Evolutionary conservation across 1,284 basidiomycete species (phyloP).

Genomic region (Phylloboletellus chloephorus): DNA sequence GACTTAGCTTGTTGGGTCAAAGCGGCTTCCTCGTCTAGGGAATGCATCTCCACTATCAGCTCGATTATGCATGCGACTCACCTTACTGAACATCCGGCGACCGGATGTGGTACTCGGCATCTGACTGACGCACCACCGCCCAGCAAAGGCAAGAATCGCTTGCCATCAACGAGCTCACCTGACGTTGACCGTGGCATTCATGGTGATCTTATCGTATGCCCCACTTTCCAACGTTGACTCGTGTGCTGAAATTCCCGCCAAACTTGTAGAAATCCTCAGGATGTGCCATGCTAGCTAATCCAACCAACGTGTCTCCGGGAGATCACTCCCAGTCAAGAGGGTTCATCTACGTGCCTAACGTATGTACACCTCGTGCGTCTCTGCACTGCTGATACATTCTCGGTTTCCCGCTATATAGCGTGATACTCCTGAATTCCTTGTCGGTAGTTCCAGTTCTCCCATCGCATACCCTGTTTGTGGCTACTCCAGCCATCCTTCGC

Average conservation of each 20-base stretch:
- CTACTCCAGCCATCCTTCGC: slow-evolving; percentile 26
- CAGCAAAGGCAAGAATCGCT: slow-evolving; percentile 26
- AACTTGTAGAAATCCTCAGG: slow-evolving; percentile 14
- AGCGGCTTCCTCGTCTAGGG: slow-evolving; percentile 16
- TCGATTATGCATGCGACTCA: slow-evolving; percentile 5
- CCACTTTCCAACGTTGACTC: background rate
- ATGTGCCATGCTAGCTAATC: background rate
- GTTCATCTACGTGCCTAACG: slow-evolving; percentile 29
- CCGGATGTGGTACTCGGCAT: background rate
- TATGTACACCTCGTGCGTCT: slow-evolving; percentile 10
- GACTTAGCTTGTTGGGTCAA: slow-evolving; percentile 29
- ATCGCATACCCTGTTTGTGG: slow-evolving; percentile 29
- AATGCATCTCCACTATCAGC: slow-evolving; percentile 1
- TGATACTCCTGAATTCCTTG: slow-evolving; percentile 30
- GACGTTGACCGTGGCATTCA: slow-evolving; percentile 1
- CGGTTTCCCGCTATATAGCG: slow-evolving; percentile 7
- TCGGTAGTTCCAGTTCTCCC: slow-evolving; percentile 29
- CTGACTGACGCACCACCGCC: background rate
- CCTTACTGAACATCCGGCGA: background rate
- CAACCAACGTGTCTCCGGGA: background rate
- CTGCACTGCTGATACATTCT: background rate
- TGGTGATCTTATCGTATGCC: slow-evolving; percentile 15
- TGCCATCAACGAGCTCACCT: slow-evolving; percentile 1
- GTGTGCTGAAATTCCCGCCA: slow-evolving; percentile 1
- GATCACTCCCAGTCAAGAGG: slow-evolving; percentile 5